These are phyloP conservation scores for Scheffersomyces insectosa DNA, from an alignment of 1,139 yeast species.

Conservation along the genomic window DNA sequence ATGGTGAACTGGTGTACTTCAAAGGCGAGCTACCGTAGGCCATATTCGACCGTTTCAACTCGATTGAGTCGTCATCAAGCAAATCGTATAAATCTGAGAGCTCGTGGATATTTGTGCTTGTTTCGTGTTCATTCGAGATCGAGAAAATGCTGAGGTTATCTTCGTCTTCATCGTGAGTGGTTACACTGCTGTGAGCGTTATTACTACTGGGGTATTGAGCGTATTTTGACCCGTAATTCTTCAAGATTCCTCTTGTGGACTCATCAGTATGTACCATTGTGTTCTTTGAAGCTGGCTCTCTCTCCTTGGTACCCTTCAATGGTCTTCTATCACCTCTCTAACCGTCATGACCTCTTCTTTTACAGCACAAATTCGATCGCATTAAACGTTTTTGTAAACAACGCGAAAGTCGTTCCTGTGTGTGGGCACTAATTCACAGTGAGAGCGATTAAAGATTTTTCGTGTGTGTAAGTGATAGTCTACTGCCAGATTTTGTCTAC, in stretches of 20 bases:
- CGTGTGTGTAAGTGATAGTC: too few species aligned
- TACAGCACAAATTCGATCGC: too few species aligned
- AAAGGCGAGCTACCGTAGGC: constrained; percentile 12
- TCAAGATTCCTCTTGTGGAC: background rate
- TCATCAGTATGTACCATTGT: background rate
- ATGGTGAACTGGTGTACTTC: constrained; percentile 12
- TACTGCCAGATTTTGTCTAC: too few species aligned
- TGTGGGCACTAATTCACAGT: too few species aligned
- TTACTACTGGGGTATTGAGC: too few species aligned
- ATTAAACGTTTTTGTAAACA: too few species aligned
- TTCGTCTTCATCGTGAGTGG: background rate
- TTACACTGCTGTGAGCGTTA: background rate
- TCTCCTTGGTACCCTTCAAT: background rate
- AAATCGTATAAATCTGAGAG: constrained; percentile 14
- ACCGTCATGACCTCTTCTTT: too few species aligned
- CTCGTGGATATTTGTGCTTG: background rate
- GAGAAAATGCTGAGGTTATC: too few species aligned
- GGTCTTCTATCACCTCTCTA: background rate
- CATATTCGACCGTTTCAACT: constrained; percentile 11
- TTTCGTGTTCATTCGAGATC: too few species aligned
- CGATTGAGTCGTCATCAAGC: constrained; percentile 16
- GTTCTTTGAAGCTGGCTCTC: too few species aligned
- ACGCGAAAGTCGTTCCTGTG: too few species aligned
- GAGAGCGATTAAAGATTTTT: too few species aligned
- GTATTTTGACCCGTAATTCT: background rate